These are phyloP conservation scores for Sporothrix brunneoviolacea DNA, from an alignment of 2,329 filamentous ascomycete genomes.

Conservation along the genomic window DNA sequence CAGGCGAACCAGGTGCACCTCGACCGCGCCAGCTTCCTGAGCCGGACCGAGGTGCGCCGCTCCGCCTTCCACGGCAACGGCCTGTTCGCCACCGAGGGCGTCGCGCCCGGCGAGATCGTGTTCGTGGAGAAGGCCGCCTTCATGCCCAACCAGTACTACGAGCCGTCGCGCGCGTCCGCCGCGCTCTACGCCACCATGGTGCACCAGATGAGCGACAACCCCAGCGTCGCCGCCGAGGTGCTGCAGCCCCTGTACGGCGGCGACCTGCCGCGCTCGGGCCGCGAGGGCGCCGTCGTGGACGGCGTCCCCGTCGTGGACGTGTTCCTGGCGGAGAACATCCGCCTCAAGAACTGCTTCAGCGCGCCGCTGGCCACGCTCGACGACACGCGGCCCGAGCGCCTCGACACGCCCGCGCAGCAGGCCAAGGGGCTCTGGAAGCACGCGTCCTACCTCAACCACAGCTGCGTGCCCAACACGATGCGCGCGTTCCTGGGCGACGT, in stretches of 20 bases:
- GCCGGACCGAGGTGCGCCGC: conserved; percentile 26
- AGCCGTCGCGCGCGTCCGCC: conserved; percentile 16
- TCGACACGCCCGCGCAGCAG: conserved; percentile 8
- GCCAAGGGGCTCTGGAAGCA: conserved; percentile 27
- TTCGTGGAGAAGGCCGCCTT: conserved; percentile 36
- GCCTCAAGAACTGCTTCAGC: conserved; percentile 35
- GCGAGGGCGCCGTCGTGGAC: conserved; percentile 28
- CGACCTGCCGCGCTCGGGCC: conserved; percentile 25
- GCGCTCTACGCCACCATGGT: conserved; percentile 18
- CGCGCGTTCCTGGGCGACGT: conserved; percentile 27
- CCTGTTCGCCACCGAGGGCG: conserved; percentile 33
- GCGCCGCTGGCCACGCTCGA: conserved; percentile 26
- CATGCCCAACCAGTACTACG: conserved; percentile 34
- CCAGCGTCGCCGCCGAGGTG: conserved; percentile 21
- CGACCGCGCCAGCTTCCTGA: conserved; percentile 30
- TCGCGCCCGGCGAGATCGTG: conserved; percentile 34
- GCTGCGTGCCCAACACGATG: conserved; percentile 26
- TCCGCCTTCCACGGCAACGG: conserved; percentile 33
- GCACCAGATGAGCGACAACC: conserved; percentile 34
- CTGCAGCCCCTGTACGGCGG: conserved; percentile 27
- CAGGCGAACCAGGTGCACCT: conserved; percentile 19
- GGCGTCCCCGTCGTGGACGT: conserved; percentile 32
- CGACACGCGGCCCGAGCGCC: conserved; percentile 22
- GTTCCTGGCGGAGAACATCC: conserved; percentile 34
- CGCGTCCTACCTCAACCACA: conserved; percentile 25